Conservation (phyloP, 768 basidiomycete genomes). For the Boletus tylopilopsis region DNA sequence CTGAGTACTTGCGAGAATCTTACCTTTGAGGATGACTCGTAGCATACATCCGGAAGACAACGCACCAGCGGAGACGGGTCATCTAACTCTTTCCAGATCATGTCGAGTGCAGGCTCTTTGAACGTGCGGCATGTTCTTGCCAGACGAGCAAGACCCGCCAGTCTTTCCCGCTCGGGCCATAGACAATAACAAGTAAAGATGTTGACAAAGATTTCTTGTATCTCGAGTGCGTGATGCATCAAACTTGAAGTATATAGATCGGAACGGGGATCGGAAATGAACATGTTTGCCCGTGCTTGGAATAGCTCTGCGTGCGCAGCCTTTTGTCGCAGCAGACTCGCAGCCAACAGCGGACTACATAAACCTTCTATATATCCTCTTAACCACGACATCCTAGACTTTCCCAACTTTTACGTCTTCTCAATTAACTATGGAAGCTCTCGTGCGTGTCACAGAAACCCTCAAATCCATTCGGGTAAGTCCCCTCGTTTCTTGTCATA, state of each 20-base stretch:
- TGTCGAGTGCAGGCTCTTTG: constrained; percentile 19
- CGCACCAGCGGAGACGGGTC: background rate
- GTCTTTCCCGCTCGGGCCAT: background rate
- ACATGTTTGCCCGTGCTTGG: too few relatives aligned
- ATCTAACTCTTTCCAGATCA: background rate
- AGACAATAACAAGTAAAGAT: constrained; percentile 9
- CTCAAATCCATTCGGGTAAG: constrained; percentile 65
- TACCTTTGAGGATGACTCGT: background rate
- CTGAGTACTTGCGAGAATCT: background rate
- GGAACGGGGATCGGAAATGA: too few relatives aligned
- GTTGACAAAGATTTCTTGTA: constrained; percentile 9
- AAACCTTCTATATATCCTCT: too few relatives aligned
- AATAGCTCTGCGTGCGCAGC: too few relatives aligned
- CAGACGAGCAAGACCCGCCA: background rate
- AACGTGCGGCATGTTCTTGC: constrained; percentile 15
- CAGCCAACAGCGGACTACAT: too few relatives aligned
- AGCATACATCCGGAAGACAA: background rate
- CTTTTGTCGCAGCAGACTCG: too few relatives aligned
- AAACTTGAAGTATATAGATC: too few relatives aligned
- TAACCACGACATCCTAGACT: background rate
- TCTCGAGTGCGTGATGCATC: constrained; percentile 4
- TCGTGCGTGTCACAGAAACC: constrained; percentile 63
- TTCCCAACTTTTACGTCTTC: background rate
- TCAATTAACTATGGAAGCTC: constrained; percentile 53
- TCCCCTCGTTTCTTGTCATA: background rate